Percentiles rank a stretch among this genome's conserved stretches.
Evolutionary conservation across 2,329 filamentous ascomycete species (phyloP).

Genomic region (Nannizziopsis barbatae): DNA sequence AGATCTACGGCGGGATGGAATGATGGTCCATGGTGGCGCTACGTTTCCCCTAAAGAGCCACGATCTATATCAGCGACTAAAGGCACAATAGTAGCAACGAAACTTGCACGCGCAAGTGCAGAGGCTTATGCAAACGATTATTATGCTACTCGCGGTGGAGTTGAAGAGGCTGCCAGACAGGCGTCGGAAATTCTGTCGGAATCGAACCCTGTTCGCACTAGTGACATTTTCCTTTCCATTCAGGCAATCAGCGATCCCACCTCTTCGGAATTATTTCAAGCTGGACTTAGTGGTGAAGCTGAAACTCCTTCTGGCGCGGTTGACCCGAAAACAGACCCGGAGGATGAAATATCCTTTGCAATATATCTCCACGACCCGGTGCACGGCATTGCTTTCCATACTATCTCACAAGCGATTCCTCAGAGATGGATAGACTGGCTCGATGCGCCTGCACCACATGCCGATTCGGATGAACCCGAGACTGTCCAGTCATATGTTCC

Average conservation of each 20-base stretch:
- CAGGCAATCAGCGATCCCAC: constrained; percentile 65
- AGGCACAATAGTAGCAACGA: constrained; percentile 75
- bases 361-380: constrained; percentile 76
- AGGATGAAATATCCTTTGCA: constrained; percentile 61
- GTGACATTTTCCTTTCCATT: constrained; percentile 89
- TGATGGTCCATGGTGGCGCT: constrained; percentile 93
- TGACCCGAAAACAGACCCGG: constrained; percentile 27
- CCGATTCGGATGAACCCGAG: constrained; percentile 31
- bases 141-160: constrained; percentile 63
- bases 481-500: constrained; percentile 40
- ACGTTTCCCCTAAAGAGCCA: constrained; percentile 44
- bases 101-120: constrained; percentile 78
- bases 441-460: constrained; percentile 50
- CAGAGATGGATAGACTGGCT: constrained; percentile 84
- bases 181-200: constrained; percentile 71
- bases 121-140: constrained; percentile 81
- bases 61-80: constrained; percentile 70
- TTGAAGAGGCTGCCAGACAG: constrained; percentile 67
- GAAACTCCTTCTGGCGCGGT: constrained; percentile 23
- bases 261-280: constrained; percentile 58
- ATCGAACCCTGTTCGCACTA: constrained; percentile 79
- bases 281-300: constrained; percentile 33
- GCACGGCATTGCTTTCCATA: constrained; percentile 76
- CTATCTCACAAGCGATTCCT: constrained; percentile 72
- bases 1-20: constrained; percentile 51